Conservation (phyloP, 768 basidiomycete species). For the Rhizopogon sp. region DNA sequence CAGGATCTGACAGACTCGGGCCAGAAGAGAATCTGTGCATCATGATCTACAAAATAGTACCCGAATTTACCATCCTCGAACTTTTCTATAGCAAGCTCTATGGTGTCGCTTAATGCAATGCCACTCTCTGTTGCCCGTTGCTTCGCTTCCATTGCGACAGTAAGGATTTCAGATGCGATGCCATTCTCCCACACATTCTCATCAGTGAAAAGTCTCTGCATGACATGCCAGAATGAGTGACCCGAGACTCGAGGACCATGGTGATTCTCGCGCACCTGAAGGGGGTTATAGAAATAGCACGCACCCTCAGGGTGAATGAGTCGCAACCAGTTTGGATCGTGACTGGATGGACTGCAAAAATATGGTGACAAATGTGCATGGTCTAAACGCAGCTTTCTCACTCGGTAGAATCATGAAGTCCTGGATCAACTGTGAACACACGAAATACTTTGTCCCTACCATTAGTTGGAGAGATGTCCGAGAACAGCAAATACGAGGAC, state of each 20-base stretch:
- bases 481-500: neutral
- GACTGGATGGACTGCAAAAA: neutral
- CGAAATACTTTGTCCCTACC: neutral
- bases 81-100: neutral
- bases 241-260: no score
- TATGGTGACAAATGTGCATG: neutral
- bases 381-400: neutral
- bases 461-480: neutral
- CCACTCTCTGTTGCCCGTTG: neutral
- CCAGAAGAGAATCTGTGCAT: conserved; percentile 38
- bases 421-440: neutral
- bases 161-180: neutral
- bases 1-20: conserved; percentile 32
- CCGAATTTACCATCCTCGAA: conserved; percentile 1
- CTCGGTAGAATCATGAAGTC: neutral
- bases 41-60: conserved; percentile 46
- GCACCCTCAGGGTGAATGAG: conserved; percentile 49
- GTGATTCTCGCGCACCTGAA: conserved; percentile 28
- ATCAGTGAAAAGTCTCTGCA: conserved; percentile 39
- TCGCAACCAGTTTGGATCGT: neutral
- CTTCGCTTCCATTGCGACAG: neutral
- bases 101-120: neutral
- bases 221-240: neutral
- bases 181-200: conserved; percentile 1
- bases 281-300: conserved; percentile 42